Base-by-base conservation (phyloP, 2,329 filamentous ascomycete species). In the Aureobasidium uvarum region DNA sequence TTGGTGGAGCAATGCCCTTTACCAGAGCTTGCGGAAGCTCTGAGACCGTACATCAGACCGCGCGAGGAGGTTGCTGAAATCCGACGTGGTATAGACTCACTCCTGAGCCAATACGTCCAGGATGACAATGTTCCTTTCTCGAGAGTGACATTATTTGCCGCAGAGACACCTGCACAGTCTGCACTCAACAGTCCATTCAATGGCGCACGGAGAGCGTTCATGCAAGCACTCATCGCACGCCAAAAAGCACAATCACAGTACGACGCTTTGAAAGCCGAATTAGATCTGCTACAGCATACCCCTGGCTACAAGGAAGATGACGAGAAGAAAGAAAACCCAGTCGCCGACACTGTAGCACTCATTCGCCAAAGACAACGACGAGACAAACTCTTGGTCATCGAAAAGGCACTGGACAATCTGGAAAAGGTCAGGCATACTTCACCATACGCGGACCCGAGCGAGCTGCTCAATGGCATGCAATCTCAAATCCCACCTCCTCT, bases 21-120 rank as follows among this genome's bases (percentile, higher is more conserved):
- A 13, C 66, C 66, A n/a, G 66, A 62, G 20, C 63, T 67, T 11
- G 58, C 65, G 31, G 51, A 67, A 18, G 66, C 66, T 14, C 33
- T 67, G 31, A 23, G 33, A 14, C 64, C 66, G n/a, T 67, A 67
- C n/a, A 66, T 67, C 18, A 52, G 31, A 14, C 25, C 64, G 11
- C 64, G 64, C 13, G 25, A 62, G 8, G 64, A 67, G 10, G 55
- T 54, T 16, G 31, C 54, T 7, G 33, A 60, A 10, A 67, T 66
- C 16, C 41, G 66, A 25, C 51, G 45, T 25, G 23, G 25, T 23
- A 46, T 66, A 31, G 58, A 62, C 25, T 28, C 50, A 10, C 31
- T 55, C 28, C 33, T 66, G 16, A 33, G 46, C 18, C 36, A 62
- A 62, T 31, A 58, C 28, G 16, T 51, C n/a, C 39, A 48, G 13